Evolutionary conservation across 106 monocot genomes (phyloP), one percentile per base, ranked within the genome.

Genomic region (Dendrobium chrysotoxum): DNA sequence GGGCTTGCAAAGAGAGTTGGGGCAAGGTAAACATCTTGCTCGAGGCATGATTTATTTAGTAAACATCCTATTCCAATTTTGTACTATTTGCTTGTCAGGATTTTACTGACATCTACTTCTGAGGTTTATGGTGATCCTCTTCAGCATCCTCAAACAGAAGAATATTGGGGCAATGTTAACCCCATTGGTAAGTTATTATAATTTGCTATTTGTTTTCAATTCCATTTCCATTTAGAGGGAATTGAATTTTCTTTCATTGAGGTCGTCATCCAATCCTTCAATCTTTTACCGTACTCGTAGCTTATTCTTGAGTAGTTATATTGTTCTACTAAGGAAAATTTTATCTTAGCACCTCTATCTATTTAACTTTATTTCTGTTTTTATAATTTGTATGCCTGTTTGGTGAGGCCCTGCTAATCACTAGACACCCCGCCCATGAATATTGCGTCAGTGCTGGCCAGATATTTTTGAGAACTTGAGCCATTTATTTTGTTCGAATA

Each of bases 61-160:
- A 64, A 30, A 42, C 31, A 40, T 77, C 23, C 21, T 68, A 44
- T 45, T 35, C 50, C 71, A 31, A 64, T 12, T 47, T 80, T 76
- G 5, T 38, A 61, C 26, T 72, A 79, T 75, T 47, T 71, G 30
- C 50, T 42, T 83, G 18, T 13, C 80, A 98, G 98, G 86, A 98
- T 98, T 77, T 87, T 98, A 81, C 83, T 98, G 46, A 98, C 98
- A 25, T 98, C 98, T 44, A 98, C 95, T 39, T 95, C 95, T 41
- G 98, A 98, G 83, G 94, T 98, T 39, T 98, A 98, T 81, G 98
- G 98, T 86, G 98, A 98, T 88, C 98, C 98, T 10, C 91, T 98
- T 55, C 91, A 95, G 83, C 95, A 98, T 84, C 98, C 98, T 42
- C 98, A 98, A 81, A 94, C 80, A 26, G 98, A 98, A 82, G 94